Percentiles rank a stretch among this genome's conserved stretches.
phyloP scores from a whole-genome alignment of 2,329 filamentous ascomycete genomes.

The Thielaviopsis musarum region DNA sequence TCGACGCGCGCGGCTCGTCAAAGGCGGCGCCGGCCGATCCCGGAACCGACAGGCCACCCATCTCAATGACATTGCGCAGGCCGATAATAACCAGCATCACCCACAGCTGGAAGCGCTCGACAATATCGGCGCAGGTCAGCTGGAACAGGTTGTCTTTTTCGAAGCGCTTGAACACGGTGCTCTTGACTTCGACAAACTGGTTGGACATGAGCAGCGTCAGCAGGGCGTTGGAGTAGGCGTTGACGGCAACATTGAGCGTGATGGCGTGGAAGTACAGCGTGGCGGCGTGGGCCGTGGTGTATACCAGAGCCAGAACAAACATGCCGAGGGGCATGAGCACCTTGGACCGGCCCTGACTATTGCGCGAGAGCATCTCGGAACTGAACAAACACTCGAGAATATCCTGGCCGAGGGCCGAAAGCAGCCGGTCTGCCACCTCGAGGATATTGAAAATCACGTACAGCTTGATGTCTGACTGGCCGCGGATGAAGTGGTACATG shows the following conservation, averaged over 20 bases:
- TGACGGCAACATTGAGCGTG: constrained; percentile 92
- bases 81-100: constrained; percentile 94
- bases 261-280: constrained; percentile 95
- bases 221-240: constrained; percentile 93
- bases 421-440: constrained; percentile 76
- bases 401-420: constrained; percentile 86
- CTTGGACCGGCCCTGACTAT: constrained; percentile 78
- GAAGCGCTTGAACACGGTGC: constrained; percentile 95
- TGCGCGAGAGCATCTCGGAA: constrained; percentile 75
- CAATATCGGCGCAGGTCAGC: constrained; percentile 87
- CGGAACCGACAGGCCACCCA: constrained; percentile 60
- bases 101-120: constrained; percentile 95
- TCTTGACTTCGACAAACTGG: constrained; percentile 98
- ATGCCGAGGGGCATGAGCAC: constrained; percentile 77
- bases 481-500: constrained; percentile 96
- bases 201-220: constrained; percentile 87
- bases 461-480: constrained; percentile 90
- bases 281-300: constrained; percentile 76
- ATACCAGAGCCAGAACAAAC: constrained; percentile 71
- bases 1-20: constrained; percentile 12
- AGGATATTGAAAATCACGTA: constrained; percentile 98
- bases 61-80: constrained; percentile 88
- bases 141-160: constrained; percentile 98
- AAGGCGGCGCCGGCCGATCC: constrained; percentile 25
- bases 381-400: constrained; percentile 93